Percentiles rank a stretch among this genome's conserved stretches.
Evolutionary conservation across 257 asterid species (phyloP).

Genomic region (Nicotiana knightiana): DNA sequence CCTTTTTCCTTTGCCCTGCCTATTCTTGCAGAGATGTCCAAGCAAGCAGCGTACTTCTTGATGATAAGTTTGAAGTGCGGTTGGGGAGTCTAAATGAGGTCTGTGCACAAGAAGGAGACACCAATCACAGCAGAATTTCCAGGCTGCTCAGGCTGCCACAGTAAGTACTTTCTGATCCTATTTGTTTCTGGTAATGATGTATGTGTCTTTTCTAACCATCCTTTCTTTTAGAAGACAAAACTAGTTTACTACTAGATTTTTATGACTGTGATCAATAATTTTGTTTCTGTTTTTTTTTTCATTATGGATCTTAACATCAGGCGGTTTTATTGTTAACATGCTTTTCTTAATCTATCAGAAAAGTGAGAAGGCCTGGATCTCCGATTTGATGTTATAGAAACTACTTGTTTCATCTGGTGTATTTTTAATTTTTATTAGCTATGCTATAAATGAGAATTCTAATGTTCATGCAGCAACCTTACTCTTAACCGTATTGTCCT

Average conservation of each 20-base stretch:
- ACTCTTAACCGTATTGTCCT: background rate
- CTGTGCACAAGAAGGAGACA: conserved; percentile 83
- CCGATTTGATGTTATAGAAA: background rate
- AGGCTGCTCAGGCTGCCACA: conserved; percentile 74
- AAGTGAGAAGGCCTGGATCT: background rate
- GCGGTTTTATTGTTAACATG: background rate
- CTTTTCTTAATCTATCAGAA: too few relatives aligned
- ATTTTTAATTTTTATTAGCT: background rate
- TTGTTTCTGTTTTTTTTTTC: background rate
- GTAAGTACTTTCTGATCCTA: conserved; percentile 41
- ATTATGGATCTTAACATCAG: background rate
- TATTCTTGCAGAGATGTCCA: conserved; percentile 71
- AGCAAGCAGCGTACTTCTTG: conserved; percentile 97
- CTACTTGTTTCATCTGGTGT: background rate
- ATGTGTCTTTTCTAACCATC: background rate
- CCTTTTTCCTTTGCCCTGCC: background rate
- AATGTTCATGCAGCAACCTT: background rate
- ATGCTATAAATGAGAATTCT: background rate
- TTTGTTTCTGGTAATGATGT: background rate
- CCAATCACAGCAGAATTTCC: conserved; percentile 58
- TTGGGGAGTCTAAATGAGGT: conserved; percentile 86
- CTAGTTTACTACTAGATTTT: background rate
- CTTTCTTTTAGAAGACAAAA: background rate
- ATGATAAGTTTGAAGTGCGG: conserved; percentile 91
- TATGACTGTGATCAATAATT: background rate